These are phyloP conservation scores for Trapa incisa DNA, from an alignment of 345 rosid genomes.

Conservation along the genomic window DNA sequence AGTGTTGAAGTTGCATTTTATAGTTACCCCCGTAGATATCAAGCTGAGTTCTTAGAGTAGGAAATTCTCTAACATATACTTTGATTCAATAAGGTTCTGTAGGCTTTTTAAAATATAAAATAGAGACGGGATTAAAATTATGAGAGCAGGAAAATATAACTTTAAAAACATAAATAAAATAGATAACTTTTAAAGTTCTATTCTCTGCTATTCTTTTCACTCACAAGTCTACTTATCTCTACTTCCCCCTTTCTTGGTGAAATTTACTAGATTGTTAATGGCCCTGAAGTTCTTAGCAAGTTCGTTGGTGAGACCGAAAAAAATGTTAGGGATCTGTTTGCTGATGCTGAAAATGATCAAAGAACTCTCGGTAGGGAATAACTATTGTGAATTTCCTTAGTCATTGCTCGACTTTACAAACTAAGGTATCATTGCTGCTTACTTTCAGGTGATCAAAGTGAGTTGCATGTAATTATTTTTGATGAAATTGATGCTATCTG, in stretches of 20 bases:
- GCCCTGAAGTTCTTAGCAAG: slow-evolving; percentile 97
- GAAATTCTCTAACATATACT: not conserved
- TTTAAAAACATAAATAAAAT: not conserved
- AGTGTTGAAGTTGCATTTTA: not conserved
- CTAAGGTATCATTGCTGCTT: slow-evolving; percentile 5
- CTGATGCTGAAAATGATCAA: slow-evolving; percentile 98
- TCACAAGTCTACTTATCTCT: not conserved
- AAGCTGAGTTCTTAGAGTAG: not conserved
- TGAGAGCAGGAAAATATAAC: not conserved
- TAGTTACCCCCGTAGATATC: not conserved
- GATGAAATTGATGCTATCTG: slow-evolving; percentile 99
- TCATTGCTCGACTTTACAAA: not conserved
- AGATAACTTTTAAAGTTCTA: not conserved
- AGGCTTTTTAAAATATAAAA: not conserved
- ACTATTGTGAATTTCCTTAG: slow-evolving; percentile 4
- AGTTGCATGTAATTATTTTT: slow-evolving; percentile 90
- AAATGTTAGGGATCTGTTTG: slow-evolving; percentile 86
- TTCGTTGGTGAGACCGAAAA: slow-evolving; percentile 98
- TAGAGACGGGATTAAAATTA: not conserved
- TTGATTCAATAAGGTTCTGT: not conserved
- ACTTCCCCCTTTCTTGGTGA: slow-evolving; percentile 12
- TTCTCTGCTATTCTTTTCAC: not conserved
- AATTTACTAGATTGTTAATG: slow-evolving; percentile 68
- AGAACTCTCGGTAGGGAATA: slow-evolving; percentile 50
- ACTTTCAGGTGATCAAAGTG: slow-evolving; percentile 85